Evolutionary conservation across 306 rosid species (phyloP).

Genomic region (Cucurbita ficifolia): DNA sequence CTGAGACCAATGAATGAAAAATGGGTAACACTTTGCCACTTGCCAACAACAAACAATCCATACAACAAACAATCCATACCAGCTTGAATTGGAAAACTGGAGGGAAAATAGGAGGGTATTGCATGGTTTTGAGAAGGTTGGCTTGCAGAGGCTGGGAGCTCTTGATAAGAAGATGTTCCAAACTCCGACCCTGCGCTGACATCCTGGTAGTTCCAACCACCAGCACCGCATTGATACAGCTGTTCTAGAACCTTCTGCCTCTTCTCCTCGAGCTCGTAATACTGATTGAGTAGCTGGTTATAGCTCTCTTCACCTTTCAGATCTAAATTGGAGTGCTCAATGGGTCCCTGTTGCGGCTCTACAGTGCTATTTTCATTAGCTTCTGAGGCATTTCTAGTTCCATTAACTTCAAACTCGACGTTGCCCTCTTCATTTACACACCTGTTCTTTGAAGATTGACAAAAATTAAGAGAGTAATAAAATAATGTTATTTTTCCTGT

Average conservation of each 20-base stretch:
- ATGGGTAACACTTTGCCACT: constrained; percentile 13
- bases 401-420: constrained; percentile 21
- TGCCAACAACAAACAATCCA: constrained; percentile 18
- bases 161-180: constrained; percentile 21
- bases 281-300: constrained; percentile 39
- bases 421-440: constrained; percentile 21
- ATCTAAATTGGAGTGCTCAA: constrained; percentile 14
- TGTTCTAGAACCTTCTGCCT: constrained; percentile 56
- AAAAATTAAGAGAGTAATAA: not conserved
- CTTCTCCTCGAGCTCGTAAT: constrained; percentile 76
- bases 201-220: constrained; percentile 37
- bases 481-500: not conserved
- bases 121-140: constrained; percentile 30
- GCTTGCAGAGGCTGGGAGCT: constrained; percentile 18
- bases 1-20: constrained; percentile 17
- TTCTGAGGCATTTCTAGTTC: constrained; percentile 14
- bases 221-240: constrained; percentile 42
- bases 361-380: constrained; percentile 23
- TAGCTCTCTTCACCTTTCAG: constrained; percentile 31
- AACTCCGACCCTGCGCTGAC: constrained; percentile 17
- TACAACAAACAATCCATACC: constrained; percentile 25
- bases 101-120: constrained; percentile 40
- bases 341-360: constrained; percentile 13
- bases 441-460: constrained; percentile 20
- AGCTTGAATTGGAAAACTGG: constrained; percentile 18